phyloP scores from a whole-genome alignment of 2,329 filamentous ascomycete genomes.

The Cercospora canescens region DNA sequence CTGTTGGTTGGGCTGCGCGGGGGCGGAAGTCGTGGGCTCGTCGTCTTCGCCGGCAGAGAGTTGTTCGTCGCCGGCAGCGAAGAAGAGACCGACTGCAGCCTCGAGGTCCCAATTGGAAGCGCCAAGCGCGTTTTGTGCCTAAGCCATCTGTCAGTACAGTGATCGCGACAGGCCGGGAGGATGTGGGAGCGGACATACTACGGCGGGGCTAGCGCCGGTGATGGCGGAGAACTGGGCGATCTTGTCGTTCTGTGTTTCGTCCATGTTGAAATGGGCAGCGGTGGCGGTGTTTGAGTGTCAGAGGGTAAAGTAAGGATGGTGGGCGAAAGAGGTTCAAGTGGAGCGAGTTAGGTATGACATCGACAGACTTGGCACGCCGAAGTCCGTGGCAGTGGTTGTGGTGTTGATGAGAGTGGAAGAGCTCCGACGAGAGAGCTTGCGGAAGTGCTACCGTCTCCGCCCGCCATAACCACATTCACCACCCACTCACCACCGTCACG shows the following conservation, averaged over 20 bases:
- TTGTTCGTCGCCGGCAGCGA: conserved; percentile 42
- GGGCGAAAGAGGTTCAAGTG: background rate
- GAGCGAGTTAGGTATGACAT: background rate
- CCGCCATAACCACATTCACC: background rate
- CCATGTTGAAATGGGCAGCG: conserved; percentile 26
- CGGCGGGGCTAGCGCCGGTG: conserved; percentile 36
- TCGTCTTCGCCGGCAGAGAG: conserved; percentile 39
- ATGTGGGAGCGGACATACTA: conserved; percentile 27
- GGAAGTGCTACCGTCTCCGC: conserved; percentile 6
- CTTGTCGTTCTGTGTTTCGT: conserved; percentile 33
- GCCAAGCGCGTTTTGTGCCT: conserved; percentile 48
- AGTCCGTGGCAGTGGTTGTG: background rate
- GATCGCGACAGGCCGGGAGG: background rate
- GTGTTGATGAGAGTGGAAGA: background rate
- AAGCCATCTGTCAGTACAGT: conserved; percentile 4
- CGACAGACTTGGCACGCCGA: background rate
- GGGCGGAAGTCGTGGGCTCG: conserved; percentile 14
- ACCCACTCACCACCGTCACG: conserved; percentile 3
- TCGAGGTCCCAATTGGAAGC: conserved; percentile 49
- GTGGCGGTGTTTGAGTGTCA: conserved; percentile 5
- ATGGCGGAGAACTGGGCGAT: conserved; percentile 40
- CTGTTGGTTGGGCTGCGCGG: conserved; percentile 16
- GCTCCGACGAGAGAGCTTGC: background rate
- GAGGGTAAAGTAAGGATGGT: background rate
- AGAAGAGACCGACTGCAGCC: conserved; percentile 47